phyloP scores from a whole-genome alignment of 768 basidiomycete species.

The Hebeloma cylindrosporum region DNA sequence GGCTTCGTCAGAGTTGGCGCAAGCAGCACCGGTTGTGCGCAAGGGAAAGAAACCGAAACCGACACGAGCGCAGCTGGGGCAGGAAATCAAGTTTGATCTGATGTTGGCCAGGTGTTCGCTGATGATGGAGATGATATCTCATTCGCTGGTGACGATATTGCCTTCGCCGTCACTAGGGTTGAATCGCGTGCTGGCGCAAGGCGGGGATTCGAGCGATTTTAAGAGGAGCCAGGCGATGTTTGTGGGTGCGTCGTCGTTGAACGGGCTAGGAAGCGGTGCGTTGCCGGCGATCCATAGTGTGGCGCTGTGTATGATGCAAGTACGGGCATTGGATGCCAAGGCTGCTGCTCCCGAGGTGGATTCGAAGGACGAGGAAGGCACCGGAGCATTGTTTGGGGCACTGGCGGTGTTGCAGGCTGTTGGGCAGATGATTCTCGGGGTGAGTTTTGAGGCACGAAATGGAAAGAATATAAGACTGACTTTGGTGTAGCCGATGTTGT shows the following conservation, averaged over 20 bases:
- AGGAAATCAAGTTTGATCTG: constrained; percentile 73
- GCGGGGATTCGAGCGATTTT: constrained; percentile 11
- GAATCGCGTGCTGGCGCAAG: constrained; percentile 2
- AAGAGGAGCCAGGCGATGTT: constrained; percentile 50
- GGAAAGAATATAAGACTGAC: too few relatives aligned
- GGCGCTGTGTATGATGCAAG: constrained; percentile 61
- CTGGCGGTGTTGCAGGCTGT: constrained; percentile 69
- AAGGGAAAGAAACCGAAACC: constrained; percentile 42
- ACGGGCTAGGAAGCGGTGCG: constrained; percentile 64
- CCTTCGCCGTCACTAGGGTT: constrained; percentile 46
- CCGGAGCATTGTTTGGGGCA: constrained; percentile 69
- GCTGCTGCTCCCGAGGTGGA: constrained; percentile 17
- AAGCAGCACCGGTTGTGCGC: constrained; percentile 2
- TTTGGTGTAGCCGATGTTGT: constrained; percentile 65
- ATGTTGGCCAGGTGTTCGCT: constrained; percentile 59
- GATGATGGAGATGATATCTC: constrained; percentile 63
- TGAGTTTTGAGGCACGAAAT: too few relatives aligned
- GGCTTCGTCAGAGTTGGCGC: not conserved
- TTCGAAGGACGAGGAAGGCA: constrained; percentile 24
- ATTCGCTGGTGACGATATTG: constrained; percentile 54
- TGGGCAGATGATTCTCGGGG: constrained; percentile 64
- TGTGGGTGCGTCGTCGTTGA: constrained; percentile 57
- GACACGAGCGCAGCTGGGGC: constrained; percentile 53
- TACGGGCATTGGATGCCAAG: constrained; percentile 35
- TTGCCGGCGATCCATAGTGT: constrained; percentile 72